Evolutionary conservation across 768 basidiomycete genomes (phyloP).

Genomic region (Mycena galericulata): DNA sequence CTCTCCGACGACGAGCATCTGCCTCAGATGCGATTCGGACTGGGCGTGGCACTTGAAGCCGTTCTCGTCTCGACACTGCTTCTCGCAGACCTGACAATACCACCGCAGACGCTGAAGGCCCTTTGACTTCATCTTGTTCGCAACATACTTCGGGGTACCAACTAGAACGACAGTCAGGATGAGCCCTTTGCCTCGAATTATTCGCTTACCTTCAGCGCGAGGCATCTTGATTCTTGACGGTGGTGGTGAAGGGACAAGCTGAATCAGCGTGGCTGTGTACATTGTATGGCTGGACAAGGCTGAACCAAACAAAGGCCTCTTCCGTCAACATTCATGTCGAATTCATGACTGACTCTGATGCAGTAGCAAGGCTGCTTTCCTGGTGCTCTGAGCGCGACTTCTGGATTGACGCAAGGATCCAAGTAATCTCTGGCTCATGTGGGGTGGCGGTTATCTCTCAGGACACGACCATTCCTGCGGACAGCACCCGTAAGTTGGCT

Average conservation of each 20-base stretch:
- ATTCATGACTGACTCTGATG: conserved; percentile 24
- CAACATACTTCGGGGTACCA: conserved; percentile 89
- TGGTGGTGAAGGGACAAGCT: conserved; percentile 25
- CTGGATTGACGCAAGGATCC: conserved; percentile 59
- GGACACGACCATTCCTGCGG: conserved; percentile 45
- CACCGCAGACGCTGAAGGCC: conserved; percentile 95
- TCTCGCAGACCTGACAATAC: conserved; percentile 99
- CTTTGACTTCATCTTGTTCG: conserved; percentile 98
- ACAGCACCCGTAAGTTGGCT: conserved; percentile 53
- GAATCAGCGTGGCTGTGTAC: conserved; percentile 33
- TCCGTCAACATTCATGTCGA: not conserved
- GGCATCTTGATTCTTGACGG: conserved; percentile 65
- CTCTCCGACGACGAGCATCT: conserved; percentile 98
- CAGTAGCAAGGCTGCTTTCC: conserved; percentile 48
- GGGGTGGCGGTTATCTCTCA: conserved; percentile 53
- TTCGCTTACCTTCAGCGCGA: conserved; percentile 77
- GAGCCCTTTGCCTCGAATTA: not conserved
- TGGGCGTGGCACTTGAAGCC: conserved; percentile 96
- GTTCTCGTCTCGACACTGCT: conserved; percentile 98
- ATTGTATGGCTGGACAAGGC: not conserved
- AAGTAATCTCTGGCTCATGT: conserved; percentile 44
- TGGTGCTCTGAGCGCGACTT: conserved; percentile 65
- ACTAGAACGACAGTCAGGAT: conserved; percentile 54
- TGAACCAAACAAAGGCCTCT: not conserved
- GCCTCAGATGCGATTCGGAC: conserved; percentile 91